phyloP scores from a whole-genome alignment of 352 stramenopile genomes.

The Globisporangium perplexum region DNA sequence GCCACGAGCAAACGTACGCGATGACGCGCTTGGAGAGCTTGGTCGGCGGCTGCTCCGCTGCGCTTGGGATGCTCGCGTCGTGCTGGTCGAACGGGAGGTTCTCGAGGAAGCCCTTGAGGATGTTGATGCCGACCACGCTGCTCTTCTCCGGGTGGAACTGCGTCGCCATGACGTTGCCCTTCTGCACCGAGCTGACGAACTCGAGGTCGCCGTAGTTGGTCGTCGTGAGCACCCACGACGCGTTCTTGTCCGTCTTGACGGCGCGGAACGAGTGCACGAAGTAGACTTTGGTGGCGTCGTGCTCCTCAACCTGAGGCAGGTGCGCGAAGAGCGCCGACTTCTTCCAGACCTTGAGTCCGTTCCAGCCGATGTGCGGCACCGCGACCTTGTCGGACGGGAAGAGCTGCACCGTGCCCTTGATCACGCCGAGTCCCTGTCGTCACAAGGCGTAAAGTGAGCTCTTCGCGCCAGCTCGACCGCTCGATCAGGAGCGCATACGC shows the following conservation, averaged over 20 bases:
- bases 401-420: slow-evolving; percentile 88
- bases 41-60: slow-evolving; percentile 36
- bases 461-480: too few species aligned
- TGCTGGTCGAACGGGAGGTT: slow-evolving; percentile 42
- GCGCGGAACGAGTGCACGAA: slow-evolving; percentile 98
- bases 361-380: slow-evolving; percentile 98
- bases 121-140: slow-evolving; percentile 86
- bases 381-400: slow-evolving; percentile 80
- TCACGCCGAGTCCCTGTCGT: slow-evolving; percentile 86
- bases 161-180: slow-evolving; percentile 95
- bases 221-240: slow-evolving; percentile 91
- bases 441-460: neutral
- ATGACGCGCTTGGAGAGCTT: slow-evolving; percentile 94
- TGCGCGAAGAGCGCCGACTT: slow-evolving; percentile 62
- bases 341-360: slow-evolving; percentile 91
- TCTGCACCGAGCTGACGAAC: slow-evolving; percentile 94
- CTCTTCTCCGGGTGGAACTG: slow-evolving; percentile 99
- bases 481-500: too few species aligned
- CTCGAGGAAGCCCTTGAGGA: slow-evolving; percentile 93
- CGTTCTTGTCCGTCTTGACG: slow-evolving; percentile 60
- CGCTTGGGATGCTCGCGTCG: slow-evolving; percentile 31
- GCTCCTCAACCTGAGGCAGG: slow-evolving; percentile 24
- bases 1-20: slow-evolving; percentile 46
- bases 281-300: slow-evolving; percentile 78
- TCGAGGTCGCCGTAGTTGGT: slow-evolving; percentile 93